Evolutionary conservation across 73 alveolate species (phyloP), one percentile per base, ranked within the genome.

Genomic region (Symbiodinium natans): DNA sequence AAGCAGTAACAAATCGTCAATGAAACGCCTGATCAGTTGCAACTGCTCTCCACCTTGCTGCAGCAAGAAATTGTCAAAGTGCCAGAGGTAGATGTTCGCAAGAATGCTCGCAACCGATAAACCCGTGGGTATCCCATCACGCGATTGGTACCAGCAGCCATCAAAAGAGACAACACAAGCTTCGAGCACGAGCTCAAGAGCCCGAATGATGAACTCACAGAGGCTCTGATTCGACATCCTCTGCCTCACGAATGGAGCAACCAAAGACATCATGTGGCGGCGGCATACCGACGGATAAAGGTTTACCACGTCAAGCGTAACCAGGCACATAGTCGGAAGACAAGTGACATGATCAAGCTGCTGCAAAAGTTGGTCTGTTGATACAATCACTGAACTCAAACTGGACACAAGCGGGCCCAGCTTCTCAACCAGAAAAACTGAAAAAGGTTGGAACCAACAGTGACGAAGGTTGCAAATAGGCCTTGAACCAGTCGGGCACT

Each of bases 381-480:
- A 87, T 25, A 40, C 43, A 0, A 87, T 87, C 52, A 87, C 95
- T 27, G 86, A 27, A 31, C 17, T 46, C 48, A 87, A 29, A 3
- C 13, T 68, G 9, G 68, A 11, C 42, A 87, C 71, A 3, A 63
- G 21, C 2, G 86, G 84, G 0, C 71, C 73, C 68, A 87, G 17
- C 42, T 38, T 31, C 42, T 87, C 95, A 36, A 63, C 95, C 31
- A 87, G 10, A 25, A 87, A 59, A 40, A 6, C 43, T 0, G 63
- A 25, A 2, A 87, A 40, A 39, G 95, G 95, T 10, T 10, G 73
- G 23, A 59, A 63, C 95, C 95, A 87, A 6, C 41, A 27, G 36
- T 39, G 23, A 2, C 86, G 95, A 5, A 87, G 31, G 31, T 87
- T 87, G 95, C 95, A 87, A 39, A 87, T 87, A 1, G 85, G 95